Base-by-base conservation (phyloP, 2,329 filamentous ascomycete species). In the Neopestalotiopsis rosae region DNA sequence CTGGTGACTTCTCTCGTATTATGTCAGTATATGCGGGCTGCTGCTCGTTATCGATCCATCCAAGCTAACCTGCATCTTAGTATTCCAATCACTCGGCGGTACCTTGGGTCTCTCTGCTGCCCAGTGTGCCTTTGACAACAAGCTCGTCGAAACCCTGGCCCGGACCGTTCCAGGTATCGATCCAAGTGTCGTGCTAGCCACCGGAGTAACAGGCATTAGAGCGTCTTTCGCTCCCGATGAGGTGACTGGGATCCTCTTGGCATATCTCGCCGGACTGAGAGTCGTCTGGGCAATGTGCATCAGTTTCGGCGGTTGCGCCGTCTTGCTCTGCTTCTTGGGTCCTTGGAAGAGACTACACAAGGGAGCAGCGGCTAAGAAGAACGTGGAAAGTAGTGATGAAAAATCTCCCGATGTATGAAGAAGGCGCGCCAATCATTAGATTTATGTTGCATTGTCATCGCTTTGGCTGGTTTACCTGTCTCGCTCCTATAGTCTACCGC, bases 221-320 rank as follows among this genome's bases (percentile, higher is more conserved):
- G 28, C 61, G 4, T 79, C 79, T 1, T 87, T 92, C 67, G 74
- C 84, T 0, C 67, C 78, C 0, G 76, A 86, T 13, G 81, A 82
- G 70, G 74, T 91, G 0, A 74, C 79, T 0, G 82, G 81, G 0
- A 86, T 92, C 57, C 78, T 91, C 17, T 65, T 74, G 0, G 87
- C 87, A 0, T 92, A 92, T 78, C 90, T 86, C 69, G 79, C 86
- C 65, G 87, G 87, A 0, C 88, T 90, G 73, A 89, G 89, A 73
- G 87, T 90, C 6, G 82, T 84, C 3, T 83, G 89, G 32, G 89
- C 87, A 0, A 80, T 89, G 71, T 82, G 84, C 1, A 80, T 83
- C 6, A 73, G 87, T 5, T 83, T 81, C 3, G 80, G 75, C 1
- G 80, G 80, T 0, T 38, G 79, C 5, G 72, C 77, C 0, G 73